Percentiles rank a stretch among this genome's conserved stretches.
These are phyloP conservation scores for Aspergillus sp. DNA, from an alignment of 2,329 filamentous ascomycete genomes.

Conservation along the genomic window DNA sequence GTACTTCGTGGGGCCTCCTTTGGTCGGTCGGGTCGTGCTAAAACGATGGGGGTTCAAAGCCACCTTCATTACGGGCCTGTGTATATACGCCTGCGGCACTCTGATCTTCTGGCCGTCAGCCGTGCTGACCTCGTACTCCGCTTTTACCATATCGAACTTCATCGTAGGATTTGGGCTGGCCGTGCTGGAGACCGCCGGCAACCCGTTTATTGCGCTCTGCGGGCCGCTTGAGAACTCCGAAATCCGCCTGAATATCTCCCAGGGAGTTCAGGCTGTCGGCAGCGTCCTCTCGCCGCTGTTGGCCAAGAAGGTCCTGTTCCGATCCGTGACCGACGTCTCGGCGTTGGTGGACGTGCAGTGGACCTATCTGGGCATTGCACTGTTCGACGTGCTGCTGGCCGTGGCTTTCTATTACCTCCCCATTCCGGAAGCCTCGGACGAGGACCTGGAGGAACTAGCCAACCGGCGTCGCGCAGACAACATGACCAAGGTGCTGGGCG, in stretches of 20 bases:
- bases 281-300: conserved; percentile 60
- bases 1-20: conserved; percentile 57
- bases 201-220: conserved; percentile 63
- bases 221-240: conserved; percentile 62
- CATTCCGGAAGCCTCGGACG: conserved; percentile 61
- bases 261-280: conserved; percentile 62
- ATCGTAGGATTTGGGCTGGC: conserved; percentile 62
- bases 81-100: conserved; percentile 62
- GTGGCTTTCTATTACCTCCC: conserved; percentile 62
- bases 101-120: conserved; percentile 66
- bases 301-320: conserved; percentile 60
- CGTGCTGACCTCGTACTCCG: conserved; percentile 60
- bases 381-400: conserved; percentile 60
- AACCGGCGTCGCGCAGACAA: conserved; percentile 53
- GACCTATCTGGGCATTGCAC: conserved; percentile 63
- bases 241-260: conserved; percentile 59
- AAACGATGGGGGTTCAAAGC: conserved; percentile 62
- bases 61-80: conserved; percentile 60
- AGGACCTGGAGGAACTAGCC: conserved; percentile 57
- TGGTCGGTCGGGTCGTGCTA: conserved; percentile 56
- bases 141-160: conserved; percentile 63
- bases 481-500: conserved; percentile 42
- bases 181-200: conserved; percentile 60
- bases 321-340: conserved; percentile 46
- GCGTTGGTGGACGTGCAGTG: conserved; percentile 62